Evolutionary conservation across 768 basidiomycete genomes (phyloP).

Genomic region (Trametes meyenii): DNA sequence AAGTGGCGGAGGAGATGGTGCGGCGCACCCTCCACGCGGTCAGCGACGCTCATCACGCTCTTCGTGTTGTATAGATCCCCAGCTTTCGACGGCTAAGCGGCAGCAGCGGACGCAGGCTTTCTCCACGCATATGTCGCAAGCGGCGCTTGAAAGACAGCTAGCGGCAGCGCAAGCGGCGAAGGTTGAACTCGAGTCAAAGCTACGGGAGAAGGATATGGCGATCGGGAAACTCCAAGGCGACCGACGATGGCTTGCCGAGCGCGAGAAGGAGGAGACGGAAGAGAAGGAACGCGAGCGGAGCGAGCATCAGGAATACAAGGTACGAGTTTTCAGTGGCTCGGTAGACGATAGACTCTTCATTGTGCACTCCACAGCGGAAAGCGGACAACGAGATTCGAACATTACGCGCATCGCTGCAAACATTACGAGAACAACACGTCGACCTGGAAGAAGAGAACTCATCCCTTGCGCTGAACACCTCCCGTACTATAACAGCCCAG

Average conservation of each 20-base stretch:
- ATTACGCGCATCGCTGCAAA: conserved; percentile 50
- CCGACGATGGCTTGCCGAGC: conserved; percentile 65
- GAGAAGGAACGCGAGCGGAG: conserved; percentile 63
- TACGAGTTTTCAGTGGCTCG: conserved; percentile 31
- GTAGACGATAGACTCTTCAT: not conserved
- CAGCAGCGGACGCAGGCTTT: conserved; percentile 68
- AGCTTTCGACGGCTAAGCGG: conserved; percentile 66
- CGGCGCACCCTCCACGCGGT: conserved; percentile 2
- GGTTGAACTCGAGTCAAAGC: conserved; percentile 65
- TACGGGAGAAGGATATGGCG: conserved; percentile 62
- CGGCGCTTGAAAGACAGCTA: conserved; percentile 70
- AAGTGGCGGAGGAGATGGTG: not conserved
- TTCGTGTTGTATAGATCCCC: conserved; percentile 51
- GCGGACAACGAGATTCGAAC: conserved; percentile 54
- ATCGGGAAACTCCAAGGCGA: conserved; percentile 74
- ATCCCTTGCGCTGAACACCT: conserved; percentile 47
- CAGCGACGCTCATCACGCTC: conserved; percentile 14
- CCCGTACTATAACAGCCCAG: conserved; percentile 53
- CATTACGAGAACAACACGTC: conserved; percentile 58
- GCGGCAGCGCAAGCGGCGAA: conserved; percentile 61
- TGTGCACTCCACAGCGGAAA: conserved; percentile 41
- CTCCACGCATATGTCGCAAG: conserved; percentile 60
- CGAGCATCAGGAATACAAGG: conserved; percentile 61
- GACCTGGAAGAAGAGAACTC: conserved; percentile 64
- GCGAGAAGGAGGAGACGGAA: conserved; percentile 68